Evolutionary conservation across 306 rosid species (phyloP).

Genomic region (Dalbergia cultrata): DNA sequence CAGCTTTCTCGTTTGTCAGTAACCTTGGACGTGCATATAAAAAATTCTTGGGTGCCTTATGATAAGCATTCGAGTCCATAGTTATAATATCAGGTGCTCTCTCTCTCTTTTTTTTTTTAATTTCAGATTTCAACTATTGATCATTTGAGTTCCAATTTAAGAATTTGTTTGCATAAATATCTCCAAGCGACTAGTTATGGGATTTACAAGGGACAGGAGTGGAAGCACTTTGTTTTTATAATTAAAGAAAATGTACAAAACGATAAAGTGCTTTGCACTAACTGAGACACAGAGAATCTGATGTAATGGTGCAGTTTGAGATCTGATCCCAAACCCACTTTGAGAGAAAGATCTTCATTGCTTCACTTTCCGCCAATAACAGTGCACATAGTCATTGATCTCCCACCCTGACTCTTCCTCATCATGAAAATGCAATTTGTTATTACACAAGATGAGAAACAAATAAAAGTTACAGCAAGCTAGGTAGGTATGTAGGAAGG

Average conservation of each 20-base stretch:
- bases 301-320: constrained; percentile 33
- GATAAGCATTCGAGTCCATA: too few relatives aligned
- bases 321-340: constrained; percentile 43
- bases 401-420: neutral
- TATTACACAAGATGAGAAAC: neutral
- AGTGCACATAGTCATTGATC: constrained; percentile 25
- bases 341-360: constrained; percentile 46
- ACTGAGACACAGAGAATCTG: constrained; percentile 41
- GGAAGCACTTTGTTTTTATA: constrained; percentile 34
- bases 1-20: too few relatives aligned
- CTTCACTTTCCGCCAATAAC: constrained; percentile 49
- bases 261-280: constrained; percentile 7
- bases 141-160: neutral
- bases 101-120: too few relatives aligned
- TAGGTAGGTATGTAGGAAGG: neutral
- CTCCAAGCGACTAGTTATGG: constrained; percentile 22
- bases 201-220: neutral
- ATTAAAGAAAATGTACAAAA: constrained; percentile 23
- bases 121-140: neutral
- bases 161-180: neutral
- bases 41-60: too few relatives aligned
- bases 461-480: constrained; percentile 12
- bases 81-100: too few relatives aligned
- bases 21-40: too few relatives aligned
- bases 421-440: neutral